A percentile compares a stretch with the other conserved stretches of the same genome.
These are phyloP conservation scores for Penicillium daleae DNA, from an alignment of 495 filamentous ascomycete species.

Conservation along the genomic window DNA sequence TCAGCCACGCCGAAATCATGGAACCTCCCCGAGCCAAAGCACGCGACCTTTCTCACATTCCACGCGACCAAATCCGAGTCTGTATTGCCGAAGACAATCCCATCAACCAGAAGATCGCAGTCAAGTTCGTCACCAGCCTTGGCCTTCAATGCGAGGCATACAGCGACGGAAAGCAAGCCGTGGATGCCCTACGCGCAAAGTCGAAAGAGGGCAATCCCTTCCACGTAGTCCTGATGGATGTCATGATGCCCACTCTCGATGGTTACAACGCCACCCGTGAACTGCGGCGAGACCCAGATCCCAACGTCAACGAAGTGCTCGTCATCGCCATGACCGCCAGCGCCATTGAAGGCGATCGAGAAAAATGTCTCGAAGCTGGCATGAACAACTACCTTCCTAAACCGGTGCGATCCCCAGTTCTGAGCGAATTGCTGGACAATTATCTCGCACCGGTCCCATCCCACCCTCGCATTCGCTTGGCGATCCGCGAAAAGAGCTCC, in stretches of 20 bases:
- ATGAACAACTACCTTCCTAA: constrained; percentile 98
- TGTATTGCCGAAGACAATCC: constrained; percentile 92
- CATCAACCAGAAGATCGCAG: constrained; percentile 90
- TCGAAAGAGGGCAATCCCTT: constrained; percentile 68
- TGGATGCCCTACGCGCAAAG: constrained; percentile 78
- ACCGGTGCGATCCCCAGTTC: constrained; percentile 73
- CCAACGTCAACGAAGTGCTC: constrained; percentile 72
- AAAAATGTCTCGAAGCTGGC: constrained; percentile 87
- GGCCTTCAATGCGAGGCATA: constrained; percentile 83
- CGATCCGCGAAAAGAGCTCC: constrained; percentile 38
- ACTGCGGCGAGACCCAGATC: constrained; percentile 73
- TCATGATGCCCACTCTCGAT: constrained; percentile 92
- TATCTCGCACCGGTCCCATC: constrained; percentile 62
- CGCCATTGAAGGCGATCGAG: constrained; percentile 87
- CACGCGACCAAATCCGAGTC: constrained; percentile 76
- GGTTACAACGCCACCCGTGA: constrained; percentile 90
- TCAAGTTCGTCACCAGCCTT: constrained; percentile 83
- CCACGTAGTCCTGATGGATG: constrained; percentile 87
- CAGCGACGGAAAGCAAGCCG: constrained; percentile 81
- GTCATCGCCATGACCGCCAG: constrained; percentile 94
- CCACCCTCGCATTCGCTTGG: constrained; percentile 43
- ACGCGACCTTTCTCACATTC: constrained; percentile 67
- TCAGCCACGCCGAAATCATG: constrained; percentile 35
- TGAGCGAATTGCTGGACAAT: constrained; percentile 75
- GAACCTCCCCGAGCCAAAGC: constrained; percentile 34